Evolutionary conservation across 495 filamentous ascomycete genomes (phyloP), one percentile per base, ranked within the genome.

Genomic region (Daldinia bambusicola): DNA sequence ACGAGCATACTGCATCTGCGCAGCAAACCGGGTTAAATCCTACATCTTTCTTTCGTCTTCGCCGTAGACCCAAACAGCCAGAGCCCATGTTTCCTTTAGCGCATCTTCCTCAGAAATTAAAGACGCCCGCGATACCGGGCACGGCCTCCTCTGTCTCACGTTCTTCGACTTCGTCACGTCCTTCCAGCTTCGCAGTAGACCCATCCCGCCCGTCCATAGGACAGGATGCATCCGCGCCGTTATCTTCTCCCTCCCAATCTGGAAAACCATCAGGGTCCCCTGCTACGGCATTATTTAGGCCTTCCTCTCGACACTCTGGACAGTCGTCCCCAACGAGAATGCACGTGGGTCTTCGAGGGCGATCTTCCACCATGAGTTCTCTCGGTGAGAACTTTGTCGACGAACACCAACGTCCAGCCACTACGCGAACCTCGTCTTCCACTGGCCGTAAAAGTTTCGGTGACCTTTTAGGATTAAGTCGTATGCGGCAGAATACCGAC

Each of bases 301-400:
- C 71, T 76, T 84, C 73, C 26, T 96, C 93, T 14, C 82, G 85
- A 34, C 87, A 85, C 34, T 97, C 94, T 4, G 84, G 85, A 8
- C 87, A 85, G 37, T 95, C 93, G 0, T 92, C 91, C n/a, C 91
- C 92, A 20, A 85, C 81, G 3, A 84, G 89, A 52, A 71, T 81
- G 32, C 82, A 83, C 56, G 75, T 89, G 0, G 83, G 84, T 34
- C 81, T 83, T 40, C 86, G 93, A 63, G 90, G 90, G 55, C 85
- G 95, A 59, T 97, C 95, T n/a, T 95, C 93, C 7, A 98, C 95
- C 1, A 85, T 97, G 82, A 93, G 90, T 70, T 98, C 95, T 67
- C 78, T 88, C 74, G 71, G 90, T 81, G 84, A 74, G 89, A 89
- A 74, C 75, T 78, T 88, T 81, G 63, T 84, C 80, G 74, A 89